Conservation (phyloP, 805 yeast species). For the Pachysolen tannophilus region DNA sequence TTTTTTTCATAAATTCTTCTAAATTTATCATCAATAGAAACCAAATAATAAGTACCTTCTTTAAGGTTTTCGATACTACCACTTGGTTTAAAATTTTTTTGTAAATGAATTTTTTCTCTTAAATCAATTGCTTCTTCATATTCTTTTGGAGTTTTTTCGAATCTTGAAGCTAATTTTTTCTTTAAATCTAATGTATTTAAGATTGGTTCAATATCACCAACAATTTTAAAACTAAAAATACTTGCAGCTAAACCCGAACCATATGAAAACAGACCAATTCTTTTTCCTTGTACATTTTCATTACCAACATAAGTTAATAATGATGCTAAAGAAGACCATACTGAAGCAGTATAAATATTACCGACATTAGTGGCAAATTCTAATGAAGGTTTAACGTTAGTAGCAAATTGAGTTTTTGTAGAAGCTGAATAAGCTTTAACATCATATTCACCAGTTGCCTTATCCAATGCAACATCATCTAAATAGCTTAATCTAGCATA, state of each 20-base stretch:
- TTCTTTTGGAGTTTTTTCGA: conserved; percentile 60
- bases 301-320: conserved; percentile 67
- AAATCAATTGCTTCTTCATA: conserved; percentile 75
- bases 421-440: conserved; percentile 81
- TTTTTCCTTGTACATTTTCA: conserved; percentile 68
- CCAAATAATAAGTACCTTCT: conserved; percentile 76
- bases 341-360: conserved; percentile 95
- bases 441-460: conserved; percentile 59
- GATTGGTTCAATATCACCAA: conserved; percentile 58
- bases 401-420: conserved; percentile 60
- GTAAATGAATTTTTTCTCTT: conserved; percentile 85
- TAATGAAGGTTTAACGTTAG: conserved; percentile 73
- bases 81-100: conserved; percentile 69
- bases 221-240: conserved; percentile 69
- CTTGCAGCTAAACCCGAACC: conserved; percentile 98
- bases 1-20: conserved; percentile 63
- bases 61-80: conserved; percentile 71
- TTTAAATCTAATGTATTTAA: conserved; percentile 59
- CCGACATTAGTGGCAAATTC: conserved; percentile 93
- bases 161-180: conserved; percentile 59
- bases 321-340: conserved; percentile 82
- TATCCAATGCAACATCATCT: conserved; percentile 44
- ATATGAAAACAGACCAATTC: conserved; percentile 90
- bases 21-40: conserved; percentile 77
- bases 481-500: conserved; percentile 86